phyloP scores from a whole-genome alignment of 2,329 filamentous ascomycete species.

The Cladorrhinum sp. region DNA sequence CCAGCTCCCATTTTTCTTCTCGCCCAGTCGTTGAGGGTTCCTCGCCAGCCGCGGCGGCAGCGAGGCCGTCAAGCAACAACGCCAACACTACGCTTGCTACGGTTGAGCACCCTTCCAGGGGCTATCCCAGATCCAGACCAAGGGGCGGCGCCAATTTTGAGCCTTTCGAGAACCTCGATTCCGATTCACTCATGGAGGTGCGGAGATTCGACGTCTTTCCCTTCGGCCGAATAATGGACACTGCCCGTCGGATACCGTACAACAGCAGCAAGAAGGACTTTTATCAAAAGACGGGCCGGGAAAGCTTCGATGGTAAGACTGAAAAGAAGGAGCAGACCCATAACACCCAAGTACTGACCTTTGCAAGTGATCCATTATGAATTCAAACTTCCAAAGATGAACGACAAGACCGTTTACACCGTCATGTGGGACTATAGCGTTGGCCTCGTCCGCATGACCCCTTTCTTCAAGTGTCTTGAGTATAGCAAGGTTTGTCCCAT shows the following conservation, averaged over 20 bases:
- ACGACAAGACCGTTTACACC: slow-evolving; percentile 63
- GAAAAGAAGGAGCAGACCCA: slow-evolving; percentile 1
- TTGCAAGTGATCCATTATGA: slow-evolving; percentile 75
- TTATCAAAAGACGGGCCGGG: slow-evolving; percentile 77
- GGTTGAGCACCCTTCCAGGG: slow-evolving; percentile 57
- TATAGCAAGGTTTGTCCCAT: slow-evolving; percentile 71
- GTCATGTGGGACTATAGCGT: slow-evolving; percentile 98
- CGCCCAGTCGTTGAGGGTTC: slow-evolving; percentile 13
- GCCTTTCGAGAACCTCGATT: slow-evolving; percentile 67
- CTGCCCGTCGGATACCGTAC: slow-evolving; percentile 80
- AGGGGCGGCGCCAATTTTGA: not conserved
- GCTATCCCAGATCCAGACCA: slow-evolving; percentile 59
- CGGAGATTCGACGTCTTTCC: slow-evolving; percentile 64
- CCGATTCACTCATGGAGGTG: slow-evolving; percentile 56
- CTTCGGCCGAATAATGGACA: slow-evolving; percentile 58
- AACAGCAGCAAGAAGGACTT: slow-evolving; percentile 93
- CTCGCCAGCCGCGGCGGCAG: slow-evolving; percentile 1
- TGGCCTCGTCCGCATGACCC: slow-evolving; percentile 88
- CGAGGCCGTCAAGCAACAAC: slow-evolving; percentile 34
- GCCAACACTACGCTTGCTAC: slow-evolving; percentile 48
- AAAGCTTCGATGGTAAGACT: slow-evolving; percentile 85
- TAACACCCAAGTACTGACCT: slow-evolving; percentile 2
- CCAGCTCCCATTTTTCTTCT: slow-evolving; percentile 37
- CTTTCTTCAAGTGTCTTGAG: slow-evolving; percentile 87
- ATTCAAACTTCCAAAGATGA: slow-evolving; percentile 67